phyloP scores from a whole-genome alignment of 768 basidiomycete species.

The Boletus rubropictus region DNA sequence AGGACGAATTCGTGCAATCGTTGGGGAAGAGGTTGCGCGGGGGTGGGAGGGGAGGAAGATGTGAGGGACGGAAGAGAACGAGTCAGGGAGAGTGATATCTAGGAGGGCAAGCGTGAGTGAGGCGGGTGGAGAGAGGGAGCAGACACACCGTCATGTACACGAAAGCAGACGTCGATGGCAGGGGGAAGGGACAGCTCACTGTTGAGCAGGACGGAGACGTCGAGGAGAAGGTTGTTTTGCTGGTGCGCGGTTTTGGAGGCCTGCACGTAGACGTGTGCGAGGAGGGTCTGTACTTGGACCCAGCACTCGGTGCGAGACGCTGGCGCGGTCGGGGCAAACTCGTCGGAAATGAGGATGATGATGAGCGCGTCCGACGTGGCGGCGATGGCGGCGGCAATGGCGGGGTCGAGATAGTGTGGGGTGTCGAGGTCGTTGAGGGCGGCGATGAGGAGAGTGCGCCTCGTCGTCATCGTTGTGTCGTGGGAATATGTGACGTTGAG shows the following conservation, averaged over 20 bases:
- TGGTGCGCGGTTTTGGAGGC: conserved; percentile 72
- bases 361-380: conserved; percentile 47
- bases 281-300: conserved; percentile 64
- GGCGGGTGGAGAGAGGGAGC: background rate
- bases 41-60: conserved; percentile 13
- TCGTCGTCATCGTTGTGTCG: conserved; percentile 7
- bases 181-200: conserved; percentile 42
- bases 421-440: conserved; percentile 44
- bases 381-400: conserved; percentile 43
- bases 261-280: conserved; percentile 82
- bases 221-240: conserved; percentile 62
- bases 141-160: conserved; percentile 41
- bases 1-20: background rate
- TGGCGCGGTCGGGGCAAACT: conserved; percentile 39
- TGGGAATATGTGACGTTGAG: conserved; percentile 9
- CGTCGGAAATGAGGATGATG: conserved; percentile 59
- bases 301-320: conserved; percentile 47
- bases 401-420: conserved; percentile 51
- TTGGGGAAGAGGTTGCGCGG: background rate
- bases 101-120: conserved; percentile 6
- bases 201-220: conserved; percentile 71
- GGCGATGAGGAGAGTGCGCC: conserved; percentile 44
- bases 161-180: conserved; percentile 39
- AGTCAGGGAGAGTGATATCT: conserved; percentile 38
- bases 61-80: conserved; percentile 35